Evolutionary conservation across 169 alveolate genomes (phyloP), one percentile per base, ranked within the genome.

Genomic region (Plasmodium sp.): DNA sequence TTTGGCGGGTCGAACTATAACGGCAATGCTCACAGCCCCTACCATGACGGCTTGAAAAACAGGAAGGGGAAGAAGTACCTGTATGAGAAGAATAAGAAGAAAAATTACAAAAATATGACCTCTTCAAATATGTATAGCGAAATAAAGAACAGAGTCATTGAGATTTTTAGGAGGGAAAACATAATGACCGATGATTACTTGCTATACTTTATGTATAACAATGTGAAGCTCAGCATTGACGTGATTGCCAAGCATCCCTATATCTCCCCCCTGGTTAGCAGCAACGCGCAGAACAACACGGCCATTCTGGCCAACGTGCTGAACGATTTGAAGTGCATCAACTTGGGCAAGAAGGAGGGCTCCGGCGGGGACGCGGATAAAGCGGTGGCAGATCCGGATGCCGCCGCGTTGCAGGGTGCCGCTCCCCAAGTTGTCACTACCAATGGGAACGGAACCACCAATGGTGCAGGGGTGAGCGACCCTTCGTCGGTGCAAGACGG

Each of bases 141-240:
- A 91, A 12, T 91, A 33, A 91, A 91, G 71, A 91, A 72, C 51
- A 43, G 95, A 81, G 92, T 91, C 1, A 82, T 91, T 0, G 95
- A 91, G 10, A 91, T 91, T 12, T 91, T 91, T 18, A 91, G 73
- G 34, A 91, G 95, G 72, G 95, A 91, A 91, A 91, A 91, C 71
- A 56, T 91, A 14, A 91, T 91, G 95, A 71, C 95, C 12, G 95
- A 91, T 82, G 92, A 91, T 67, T 91, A 91, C 51, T 91, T 91
- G 45, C 81, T 91, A 33, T 91, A 91, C 67, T 91, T 81, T 27
- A 82, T 91, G 85, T 91, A 91, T 33, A 91, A 91, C 72, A 91
- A 91, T 82, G 62, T 91, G 27, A 91, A 91, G 14, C 56, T 91
- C 18, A 91, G 75, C 43, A 71, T 91, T 43, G 92, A 91, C 31